Percentiles rank a stretch among this genome's conserved stretches.
These are phyloP conservation scores for Paxillus involutus DNA, from an alignment of 768 basidiomycete genomes.

Conservation along the genomic window DNA sequence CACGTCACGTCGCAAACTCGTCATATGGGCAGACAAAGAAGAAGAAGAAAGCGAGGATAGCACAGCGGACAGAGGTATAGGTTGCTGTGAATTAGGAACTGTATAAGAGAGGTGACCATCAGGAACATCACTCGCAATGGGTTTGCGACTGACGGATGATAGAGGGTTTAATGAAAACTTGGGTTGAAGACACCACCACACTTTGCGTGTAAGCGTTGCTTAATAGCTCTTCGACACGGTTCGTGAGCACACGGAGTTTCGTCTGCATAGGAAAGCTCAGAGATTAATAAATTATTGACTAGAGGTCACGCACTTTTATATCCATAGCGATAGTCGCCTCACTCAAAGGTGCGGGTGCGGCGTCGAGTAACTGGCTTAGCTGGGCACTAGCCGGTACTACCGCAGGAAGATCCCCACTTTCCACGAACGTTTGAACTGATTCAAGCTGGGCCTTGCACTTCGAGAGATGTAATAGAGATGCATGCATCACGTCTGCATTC, in stretches of 20 bases:
- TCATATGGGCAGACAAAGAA: slow-evolving; percentile 55
- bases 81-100: slow-evolving; percentile 59
- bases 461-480: slow-evolving; percentile 55
- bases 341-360: slow-evolving; percentile 50
- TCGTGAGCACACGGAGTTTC: slow-evolving; percentile 51
- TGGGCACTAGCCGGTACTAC: slow-evolving; percentile 48
- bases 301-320: slow-evolving; percentile 50
- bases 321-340: slow-evolving; percentile 53
- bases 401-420: slow-evolving; percentile 61
- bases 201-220: slow-evolving; percentile 65
- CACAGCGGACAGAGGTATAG: slow-evolving; percentile 52
- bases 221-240: slow-evolving; percentile 69
- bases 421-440: slow-evolving; percentile 44
- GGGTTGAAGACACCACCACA: slow-evolving; percentile 48
- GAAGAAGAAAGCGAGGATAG: slow-evolving; percentile 57
- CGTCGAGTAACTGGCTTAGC: slow-evolving; percentile 45
- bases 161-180: slow-evolving; percentile 48
- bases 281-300: neutral
- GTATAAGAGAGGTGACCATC: slow-evolving; percentile 1
- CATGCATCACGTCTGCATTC: slow-evolving; percentile 51
- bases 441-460: slow-evolving; percentile 49
- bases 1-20: slow-evolving; percentile 66
- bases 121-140: slow-evolving; percentile 6
- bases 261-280: slow-evolving; percentile 38
- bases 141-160: slow-evolving; percentile 49